Evolutionary conservation across 257 asterid species (phyloP), one percentile per base, ranked within the genome.

Genomic region (Solanum microdontum): DNA sequence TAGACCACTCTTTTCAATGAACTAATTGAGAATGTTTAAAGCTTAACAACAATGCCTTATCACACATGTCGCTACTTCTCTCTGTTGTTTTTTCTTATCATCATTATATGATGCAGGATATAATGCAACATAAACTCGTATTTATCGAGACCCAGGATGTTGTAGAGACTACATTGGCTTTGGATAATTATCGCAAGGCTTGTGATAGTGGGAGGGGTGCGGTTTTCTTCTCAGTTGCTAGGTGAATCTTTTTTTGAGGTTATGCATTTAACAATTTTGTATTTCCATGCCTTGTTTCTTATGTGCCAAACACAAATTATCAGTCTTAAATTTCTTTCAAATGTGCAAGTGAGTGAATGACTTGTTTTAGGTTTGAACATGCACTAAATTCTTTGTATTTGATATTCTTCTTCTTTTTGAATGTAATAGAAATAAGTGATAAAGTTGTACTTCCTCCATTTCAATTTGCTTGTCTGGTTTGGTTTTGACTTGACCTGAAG

Each of bases 141-240:
- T 97, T 97, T 93, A 96, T 97, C 86, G 99, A 97, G 94, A 97
- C 99, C 33, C 99, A 97, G 87, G 99, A 97, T 90, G 99, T 97
- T 66, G 99, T 97, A 88, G 99, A 97, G 91, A 97, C 99, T 89
- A 97, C 99, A 39, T 92, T 97, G 90, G 99, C 99, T 15, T 89
- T 97, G 87, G 99, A 97, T 90, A 97, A 97, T 88, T 97, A 95
- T 90, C 98, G 99, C 77, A 92, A 93, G 90, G 99, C 99, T 88
- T 97, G 99, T 90, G 99, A 97, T 93, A 93, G 98, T 92, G 99
- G 99, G 82, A 93, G 99, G 91, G 99, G 99, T 75, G 99, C 99
- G 21, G 99, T 97, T 80, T 97, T 97, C 88, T 96, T 97, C 94
- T 97, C 99, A 32, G 99, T 97, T 89, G 99, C 99, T 91, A 94